phyloP scores from a whole-genome alignment of 257 asterid species.

The Capsicum baccatum region DNA sequence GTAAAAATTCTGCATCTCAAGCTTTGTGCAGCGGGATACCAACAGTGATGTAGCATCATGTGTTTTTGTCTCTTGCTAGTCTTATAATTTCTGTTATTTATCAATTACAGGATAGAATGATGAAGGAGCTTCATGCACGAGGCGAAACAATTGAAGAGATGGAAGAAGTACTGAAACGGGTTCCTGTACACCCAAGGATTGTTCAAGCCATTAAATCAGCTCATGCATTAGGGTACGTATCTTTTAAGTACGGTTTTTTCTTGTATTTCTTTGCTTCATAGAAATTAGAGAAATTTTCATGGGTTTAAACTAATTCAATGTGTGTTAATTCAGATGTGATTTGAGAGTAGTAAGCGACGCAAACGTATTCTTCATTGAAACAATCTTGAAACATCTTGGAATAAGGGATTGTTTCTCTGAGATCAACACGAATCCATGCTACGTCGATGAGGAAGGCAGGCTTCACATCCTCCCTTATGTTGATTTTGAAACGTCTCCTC shows the following conservation, averaged over 20 bases:
- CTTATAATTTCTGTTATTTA: not conserved
- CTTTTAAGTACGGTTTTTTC: not conserved
- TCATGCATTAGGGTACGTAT: constrained; percentile 48
- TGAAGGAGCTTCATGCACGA: constrained; percentile 46
- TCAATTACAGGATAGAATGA: constrained; percentile 44
- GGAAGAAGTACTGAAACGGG: constrained; percentile 47
- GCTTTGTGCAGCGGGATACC: not conserved
- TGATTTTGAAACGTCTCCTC: constrained; percentile 40
- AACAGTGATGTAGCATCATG: not conserved
- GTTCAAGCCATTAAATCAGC: constrained; percentile 53
- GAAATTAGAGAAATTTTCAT: not conserved
- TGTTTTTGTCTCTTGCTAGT: too few relatives aligned
- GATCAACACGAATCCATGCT: constrained; percentile 34
- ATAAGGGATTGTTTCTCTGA: constrained; percentile 31
- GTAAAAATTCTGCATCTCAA: too few relatives aligned
- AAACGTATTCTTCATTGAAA: constrained; percentile 35
- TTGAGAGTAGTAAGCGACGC: constrained; percentile 38
- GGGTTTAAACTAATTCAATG: not conserved
- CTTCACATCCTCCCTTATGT: constrained; percentile 35
- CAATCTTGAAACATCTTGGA: constrained; percentile 34
- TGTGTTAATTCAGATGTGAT: constrained; percentile 37
- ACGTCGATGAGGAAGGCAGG: constrained; percentile 33
- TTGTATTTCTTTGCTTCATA: not conserved
- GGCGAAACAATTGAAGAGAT: constrained; percentile 52
- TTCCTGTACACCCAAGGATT: constrained; percentile 46